These are phyloP conservation scores for Dacryopinax primogenitus DNA, from an alignment of 768 basidiomycete species.

Conservation along the genomic window DNA sequence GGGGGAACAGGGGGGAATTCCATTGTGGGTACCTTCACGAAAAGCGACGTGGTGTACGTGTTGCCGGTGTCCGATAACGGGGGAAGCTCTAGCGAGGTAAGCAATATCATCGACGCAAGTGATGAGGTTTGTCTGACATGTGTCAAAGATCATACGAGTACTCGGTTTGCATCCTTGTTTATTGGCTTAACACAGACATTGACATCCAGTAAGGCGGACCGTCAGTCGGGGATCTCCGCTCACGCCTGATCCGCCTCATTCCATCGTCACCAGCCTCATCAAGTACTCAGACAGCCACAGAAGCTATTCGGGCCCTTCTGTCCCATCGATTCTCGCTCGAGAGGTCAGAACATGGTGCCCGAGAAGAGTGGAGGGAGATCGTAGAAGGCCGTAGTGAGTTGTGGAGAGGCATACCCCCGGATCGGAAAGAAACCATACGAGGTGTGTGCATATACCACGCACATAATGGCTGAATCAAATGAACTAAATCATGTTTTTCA, in stretches of 20 bases:
- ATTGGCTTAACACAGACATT: neutral
- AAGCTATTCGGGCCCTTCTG: slow-evolving; percentile 63
- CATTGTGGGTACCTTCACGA: slow-evolving; percentile 70
- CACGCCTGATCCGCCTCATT: slow-evolving; percentile 77
- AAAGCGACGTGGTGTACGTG: slow-evolving; percentile 54
- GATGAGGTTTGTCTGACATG: neutral
- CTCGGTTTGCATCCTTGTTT: slow-evolving; percentile 31
- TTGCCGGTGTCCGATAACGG: slow-evolving; percentile 93
- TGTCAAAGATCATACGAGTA: slow-evolving; percentile 58
- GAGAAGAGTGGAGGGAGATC: slow-evolving; percentile 84
- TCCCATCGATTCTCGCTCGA: slow-evolving; percentile 63
- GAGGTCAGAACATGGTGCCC: slow-evolving; percentile 58
- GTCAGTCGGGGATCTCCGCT: slow-evolving; percentile 80
- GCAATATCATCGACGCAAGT: neutral
- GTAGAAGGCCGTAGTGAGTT: slow-evolving; percentile 72
- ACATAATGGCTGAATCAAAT: neutral
- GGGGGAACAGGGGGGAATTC: slow-evolving; percentile 93
- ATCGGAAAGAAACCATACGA: slow-evolving; percentile 82
- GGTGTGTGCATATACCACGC: slow-evolving; percentile 35
- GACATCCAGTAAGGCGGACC: slow-evolving; percentile 45
- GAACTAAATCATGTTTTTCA: neutral
- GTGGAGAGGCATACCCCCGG: slow-evolving; percentile 77
- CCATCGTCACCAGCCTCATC: slow-evolving; percentile 47
- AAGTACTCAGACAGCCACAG: slow-evolving; percentile 33
- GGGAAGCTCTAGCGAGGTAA: slow-evolving; percentile 70